phyloP scores from a whole-genome alignment of 306 rosid species.

The Begonia fuchsioides region DNA sequence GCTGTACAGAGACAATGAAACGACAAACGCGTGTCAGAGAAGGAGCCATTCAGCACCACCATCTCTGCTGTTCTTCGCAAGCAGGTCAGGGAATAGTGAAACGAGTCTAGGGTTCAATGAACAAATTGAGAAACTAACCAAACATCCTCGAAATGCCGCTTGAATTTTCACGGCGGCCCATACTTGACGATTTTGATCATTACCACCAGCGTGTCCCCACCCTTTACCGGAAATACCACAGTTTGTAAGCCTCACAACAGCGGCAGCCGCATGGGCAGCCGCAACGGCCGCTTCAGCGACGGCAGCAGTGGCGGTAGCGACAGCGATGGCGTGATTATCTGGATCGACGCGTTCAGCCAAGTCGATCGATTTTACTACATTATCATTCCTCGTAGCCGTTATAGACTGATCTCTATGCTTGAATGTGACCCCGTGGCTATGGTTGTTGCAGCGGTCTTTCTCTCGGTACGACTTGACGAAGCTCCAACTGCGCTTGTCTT shows the following conservation, averaged over 20 bases:
- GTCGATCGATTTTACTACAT: not conserved
- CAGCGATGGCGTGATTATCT: constrained; percentile 43
- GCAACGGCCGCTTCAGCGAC: constrained; percentile 51
- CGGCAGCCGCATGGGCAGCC: constrained; percentile 48
- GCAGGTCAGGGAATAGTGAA: constrained; percentile 1
- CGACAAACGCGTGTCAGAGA: not conserved
- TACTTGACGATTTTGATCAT: constrained; percentile 20
- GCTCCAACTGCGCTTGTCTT: constrained; percentile 50
- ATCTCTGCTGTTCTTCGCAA: not conserved
- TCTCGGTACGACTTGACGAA: constrained; percentile 51
- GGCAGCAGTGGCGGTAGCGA: constrained; percentile 29
- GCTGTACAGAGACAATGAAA: not conserved
- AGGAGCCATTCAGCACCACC: no score
- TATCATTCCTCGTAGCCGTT: not conserved
- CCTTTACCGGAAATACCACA: constrained; percentile 11
- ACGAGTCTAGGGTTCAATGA: not conserved
- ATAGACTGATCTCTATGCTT: not conserved
- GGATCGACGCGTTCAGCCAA: constrained; percentile 9
- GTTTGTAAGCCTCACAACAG: constrained; percentile 36
- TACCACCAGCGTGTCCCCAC: not conserved
- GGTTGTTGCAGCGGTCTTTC: constrained; percentile 19
- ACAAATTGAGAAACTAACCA: constrained; percentile 35
- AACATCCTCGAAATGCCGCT: constrained; percentile 70
- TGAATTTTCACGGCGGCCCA: constrained; percentile 77
- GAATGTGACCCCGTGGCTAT: not conserved